These are phyloP conservation scores for Botrytis elliptica DNA, from an alignment of 2,329 filamentous ascomycete species.

Conservation along the genomic window DNA sequence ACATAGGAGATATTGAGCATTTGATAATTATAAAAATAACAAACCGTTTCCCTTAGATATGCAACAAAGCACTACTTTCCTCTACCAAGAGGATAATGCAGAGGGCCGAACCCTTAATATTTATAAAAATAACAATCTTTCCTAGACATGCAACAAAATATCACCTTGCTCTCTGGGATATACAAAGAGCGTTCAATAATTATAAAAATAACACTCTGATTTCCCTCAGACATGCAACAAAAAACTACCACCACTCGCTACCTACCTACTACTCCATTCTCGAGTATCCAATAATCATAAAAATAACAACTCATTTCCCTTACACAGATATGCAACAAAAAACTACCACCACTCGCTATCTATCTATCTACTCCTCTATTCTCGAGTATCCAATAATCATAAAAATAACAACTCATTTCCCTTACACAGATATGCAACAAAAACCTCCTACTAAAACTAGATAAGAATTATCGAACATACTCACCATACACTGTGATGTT, in stretches of 20 bases:
- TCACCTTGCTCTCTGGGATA: too few relatives aligned
- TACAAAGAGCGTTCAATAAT: too few relatives aligned
- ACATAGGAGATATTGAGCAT: background rate
- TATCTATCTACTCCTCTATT: too few relatives aligned
- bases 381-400: background rate
- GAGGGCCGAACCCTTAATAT: too few relatives aligned
- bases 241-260: background rate
- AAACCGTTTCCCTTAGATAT: background rate
- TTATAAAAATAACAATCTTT: background rate
- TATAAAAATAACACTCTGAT: background rate
- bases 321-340: background rate
- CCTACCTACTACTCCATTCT: too few relatives aligned
- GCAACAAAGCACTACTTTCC: background rate
- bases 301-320: background rate
- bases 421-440: background rate
- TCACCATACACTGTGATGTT: too few relatives aligned
- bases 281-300: background rate
- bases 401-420: background rate
- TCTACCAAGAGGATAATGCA: background rate
- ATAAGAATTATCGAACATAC: too few relatives aligned
- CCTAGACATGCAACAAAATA: too few relatives aligned
- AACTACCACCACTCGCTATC: background rate
- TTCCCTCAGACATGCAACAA: background rate
- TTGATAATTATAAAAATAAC: background rate
- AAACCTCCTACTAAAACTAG: background rate